These are phyloP conservation scores for Carex parvula DNA, from an alignment of 176 grass and related monocot genomes.

Conservation along the genomic window DNA sequence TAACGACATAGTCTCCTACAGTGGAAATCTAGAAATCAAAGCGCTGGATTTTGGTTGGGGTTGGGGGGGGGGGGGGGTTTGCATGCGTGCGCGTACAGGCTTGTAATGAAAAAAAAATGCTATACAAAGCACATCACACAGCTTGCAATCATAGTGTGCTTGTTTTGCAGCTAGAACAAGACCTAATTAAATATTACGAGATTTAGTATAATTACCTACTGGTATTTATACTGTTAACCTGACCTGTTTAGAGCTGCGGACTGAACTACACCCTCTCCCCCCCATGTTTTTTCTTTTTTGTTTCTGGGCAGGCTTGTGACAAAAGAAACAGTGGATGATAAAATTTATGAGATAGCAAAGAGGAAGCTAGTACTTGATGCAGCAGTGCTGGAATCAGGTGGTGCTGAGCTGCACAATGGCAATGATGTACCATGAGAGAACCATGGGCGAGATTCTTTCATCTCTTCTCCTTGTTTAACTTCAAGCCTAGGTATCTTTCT, in stretches of 20 bases:
- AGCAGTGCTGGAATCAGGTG: conserved; percentile 73
- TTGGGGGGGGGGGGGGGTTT: too few relatives aligned
- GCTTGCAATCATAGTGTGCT: not conserved
- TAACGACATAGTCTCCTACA: not conserved
- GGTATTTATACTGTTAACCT: conserved; percentile 6
- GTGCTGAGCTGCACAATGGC: conserved; percentile 48
- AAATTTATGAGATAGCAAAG: conserved; percentile 82
- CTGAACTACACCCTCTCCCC: not conserved
- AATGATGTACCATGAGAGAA: conserved; percentile 69
- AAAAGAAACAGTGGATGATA: conserved; percentile 79
- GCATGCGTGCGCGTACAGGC: too few relatives aligned
- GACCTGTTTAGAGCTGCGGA: not conserved
- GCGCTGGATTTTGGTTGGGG: not conserved
- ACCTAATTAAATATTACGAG: not conserved
- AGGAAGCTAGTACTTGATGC: conserved; percentile 82
- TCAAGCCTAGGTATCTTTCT: conserved; percentile 10
- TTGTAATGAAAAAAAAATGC: not conserved
- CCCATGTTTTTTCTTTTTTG: not conserved
- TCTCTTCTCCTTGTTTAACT: conserved; percentile 72
- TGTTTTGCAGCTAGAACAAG: not conserved
- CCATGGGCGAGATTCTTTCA: conserved; percentile 94
- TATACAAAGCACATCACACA: not conserved
- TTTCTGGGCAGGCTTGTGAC: conserved; percentile 58
- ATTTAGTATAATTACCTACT: not conserved
- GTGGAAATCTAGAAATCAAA: not conserved